These are phyloP conservation scores for Vitis vinifera DNA, from an alignment of 164 flowering plant genomes.

Conservation along the genomic window ASM3070453v1 NC_081820.1:3099501-3100000, in stretches of 20 bases:
- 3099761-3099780: slow-evolving; percentile 95
- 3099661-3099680: slow-evolving; percentile 69
- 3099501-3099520: background rate
- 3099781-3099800: background rate
- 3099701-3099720: slow-evolving; percentile 81
- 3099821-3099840: background rate
- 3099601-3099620: slow-evolving; percentile 75
- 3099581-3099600: slow-evolving; percentile 80
- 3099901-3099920: slow-evolving; percentile 76
- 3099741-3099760: slow-evolving; percentile 95
- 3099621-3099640: slow-evolving; percentile 85
- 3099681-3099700: slow-evolving; percentile 74
- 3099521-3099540: no score
- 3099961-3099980: slow-evolving; percentile 63
- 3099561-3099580: slow-evolving; percentile 1
- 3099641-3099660: slow-evolving; percentile 96
- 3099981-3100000: slow-evolving; percentile 34
- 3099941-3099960: slow-evolving; percentile 77
- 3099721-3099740: slow-evolving; percentile 62
- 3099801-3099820: background rate
- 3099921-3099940: slow-evolving; percentile 81
- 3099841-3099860: background rate
- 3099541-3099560: no score
- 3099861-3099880: no score
- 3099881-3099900: slow-evolving; percentile 35